Percentiles rank a stretch among this genome's conserved stretches.
Evolutionary conservation across 495 filamentous ascomycete species (phyloP).

Genomic region (Annulohypoxylon nitens): DNA sequence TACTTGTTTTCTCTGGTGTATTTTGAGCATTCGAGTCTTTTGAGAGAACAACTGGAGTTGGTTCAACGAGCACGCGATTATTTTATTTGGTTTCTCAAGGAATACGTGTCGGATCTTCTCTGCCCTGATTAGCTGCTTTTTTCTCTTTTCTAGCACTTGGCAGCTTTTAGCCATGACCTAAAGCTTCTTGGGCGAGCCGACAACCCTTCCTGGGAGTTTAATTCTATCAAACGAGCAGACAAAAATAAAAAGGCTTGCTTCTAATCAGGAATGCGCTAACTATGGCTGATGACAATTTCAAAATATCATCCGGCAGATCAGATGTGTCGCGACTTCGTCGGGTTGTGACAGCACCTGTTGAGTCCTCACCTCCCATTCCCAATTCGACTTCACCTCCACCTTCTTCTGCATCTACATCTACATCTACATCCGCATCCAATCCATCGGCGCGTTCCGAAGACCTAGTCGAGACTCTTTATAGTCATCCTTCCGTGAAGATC

Average conservation of each 20-base stretch:
- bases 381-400: constrained; percentile 18
- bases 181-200: constrained; percentile 15
- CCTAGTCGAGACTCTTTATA: constrained; percentile 77
- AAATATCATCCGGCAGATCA: constrained; percentile 11
- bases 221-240: constrained; percentile 15
- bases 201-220: constrained; percentile 25
- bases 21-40: background rate
- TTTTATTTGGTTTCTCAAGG: background rate
- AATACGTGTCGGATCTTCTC: background rate
- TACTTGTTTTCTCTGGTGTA: background rate
- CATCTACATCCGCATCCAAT: constrained; percentile 3
- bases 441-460: constrained; percentile 46
- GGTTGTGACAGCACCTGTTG: constrained; percentile 55
- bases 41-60: background rate
- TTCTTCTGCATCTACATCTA: constrained; percentile 16
- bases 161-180: constrained; percentile 31
- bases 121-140: background rate
- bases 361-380: constrained; percentile 38
- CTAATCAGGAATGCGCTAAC: constrained; percentile 18
- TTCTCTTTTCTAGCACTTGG: constrained; percentile 7
- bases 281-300: constrained; percentile 39
- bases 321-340: constrained; percentile 55
- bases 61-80: constrained; percentile 2
- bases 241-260: constrained; percentile 17
- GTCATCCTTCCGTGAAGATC: constrained; percentile 74